Conservation (phyloP, 1,139 yeast species). For the Magnusiomyces paraingens region DNA sequence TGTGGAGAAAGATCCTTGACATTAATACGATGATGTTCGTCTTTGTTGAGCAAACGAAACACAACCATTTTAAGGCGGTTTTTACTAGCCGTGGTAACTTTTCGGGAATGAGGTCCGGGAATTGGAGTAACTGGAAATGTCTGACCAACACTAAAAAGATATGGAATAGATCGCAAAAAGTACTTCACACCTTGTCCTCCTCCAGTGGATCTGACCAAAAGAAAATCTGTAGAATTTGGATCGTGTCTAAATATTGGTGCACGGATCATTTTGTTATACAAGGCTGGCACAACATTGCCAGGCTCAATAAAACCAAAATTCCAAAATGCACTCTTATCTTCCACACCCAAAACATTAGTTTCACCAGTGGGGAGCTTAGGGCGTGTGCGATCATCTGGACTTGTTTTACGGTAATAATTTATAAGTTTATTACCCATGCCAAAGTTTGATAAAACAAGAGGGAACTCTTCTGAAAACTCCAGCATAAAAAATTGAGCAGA, state of each 20-base stretch:
- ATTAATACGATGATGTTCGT: slow-evolving; percentile 65
- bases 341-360: slow-evolving; percentile 90
- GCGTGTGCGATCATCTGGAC: slow-evolving; percentile 74
- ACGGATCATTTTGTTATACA: slow-evolving; percentile 83
- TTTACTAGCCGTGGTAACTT: slow-evolving; percentile 88
- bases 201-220: slow-evolving; percentile 75
- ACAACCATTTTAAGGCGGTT: slow-evolving; percentile 92
- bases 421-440: slow-evolving; percentile 96
- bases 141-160: slow-evolving; percentile 84
- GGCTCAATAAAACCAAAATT: slow-evolving; percentile 95
- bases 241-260: slow-evolving; percentile 94
- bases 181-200: slow-evolving; percentile 51
- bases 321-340: slow-evolving; percentile 97
- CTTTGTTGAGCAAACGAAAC: slow-evolving; percentile 75
- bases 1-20: slow-evolving; percentile 87
- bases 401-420: slow-evolving; percentile 82
- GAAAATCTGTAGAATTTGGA: slow-evolving; percentile 67
- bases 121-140: slow-evolving; percentile 88
- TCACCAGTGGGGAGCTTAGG: slow-evolving; percentile 92
- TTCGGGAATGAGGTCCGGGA: slow-evolving; percentile 97
- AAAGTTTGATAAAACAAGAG: slow-evolving; percentile 73
- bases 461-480: slow-evolving; percentile 90
- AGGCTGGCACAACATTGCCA: slow-evolving; percentile 88
- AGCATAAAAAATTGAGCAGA: slow-evolving; percentile 67
- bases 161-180: slow-evolving; percentile 58